These are phyloP conservation scores for Actinomortierella ambigua DNA, from an alignment of 371 early-diverging fungal genomes.

Conservation along the genomic window DNA sequence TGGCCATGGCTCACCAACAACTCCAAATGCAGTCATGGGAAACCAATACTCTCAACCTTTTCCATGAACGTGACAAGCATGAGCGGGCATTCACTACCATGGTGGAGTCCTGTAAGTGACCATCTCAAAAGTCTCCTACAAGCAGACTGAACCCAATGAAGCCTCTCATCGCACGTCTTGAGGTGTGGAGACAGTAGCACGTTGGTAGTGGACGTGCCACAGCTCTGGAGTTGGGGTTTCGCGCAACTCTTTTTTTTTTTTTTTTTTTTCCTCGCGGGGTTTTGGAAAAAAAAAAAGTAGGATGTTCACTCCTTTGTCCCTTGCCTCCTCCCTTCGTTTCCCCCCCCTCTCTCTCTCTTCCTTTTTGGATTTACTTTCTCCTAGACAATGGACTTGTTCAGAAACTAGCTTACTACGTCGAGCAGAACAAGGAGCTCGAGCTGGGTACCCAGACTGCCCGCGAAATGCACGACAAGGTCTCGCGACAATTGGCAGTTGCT, in stretches of 20 bases:
- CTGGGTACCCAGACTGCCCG: constrained; percentile 18
- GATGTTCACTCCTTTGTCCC: not conserved
- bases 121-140: not conserved
- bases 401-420: constrained; percentile 31
- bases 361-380: not conserved
- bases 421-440: constrained; percentile 43
- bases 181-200: not conserved
- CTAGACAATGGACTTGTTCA: constrained; percentile 44
- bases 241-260: not conserved
- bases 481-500: constrained; percentile 32
- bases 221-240: not conserved
- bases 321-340: not conserved
- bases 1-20: constrained; percentile 4
- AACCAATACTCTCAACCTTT: constrained; percentile 32
- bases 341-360: not conserved
- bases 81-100: constrained; percentile 44
- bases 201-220: not conserved
- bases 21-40: constrained; percentile 27
- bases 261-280: too few relatives aligned
- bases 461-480: constrained; percentile 42
- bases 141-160: not conserved
- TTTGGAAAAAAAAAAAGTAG: too few relatives aligned
- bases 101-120: constrained; percentile 44
- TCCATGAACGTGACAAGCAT: constrained; percentile 36
- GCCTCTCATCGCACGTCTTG: not conserved